Percentiles rank a stretch among this genome's conserved stretches.
Evolutionary conservation across 1,284 basidiomycete genomes (phyloP).

Genomic region (Cystobasidiaceae sp.): DNA sequence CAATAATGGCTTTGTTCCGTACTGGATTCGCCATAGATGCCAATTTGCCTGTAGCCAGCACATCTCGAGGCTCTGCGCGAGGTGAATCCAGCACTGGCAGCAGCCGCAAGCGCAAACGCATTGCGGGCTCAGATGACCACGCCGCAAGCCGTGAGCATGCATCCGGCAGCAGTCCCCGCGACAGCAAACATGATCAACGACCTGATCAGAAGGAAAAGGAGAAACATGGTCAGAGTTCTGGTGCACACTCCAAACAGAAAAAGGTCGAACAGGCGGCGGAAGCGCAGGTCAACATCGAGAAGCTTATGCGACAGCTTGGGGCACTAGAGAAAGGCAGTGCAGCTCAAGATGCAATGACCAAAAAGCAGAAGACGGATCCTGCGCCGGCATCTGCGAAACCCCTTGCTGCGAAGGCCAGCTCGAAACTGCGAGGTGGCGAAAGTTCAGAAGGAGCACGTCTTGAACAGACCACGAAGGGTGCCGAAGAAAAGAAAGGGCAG

Average conservation of each 20-base stretch:
- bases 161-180: neutral
- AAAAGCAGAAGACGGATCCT: neutral
- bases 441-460: neutral
- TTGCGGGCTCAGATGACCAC: neutral
- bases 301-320: constrained; percentile 62
- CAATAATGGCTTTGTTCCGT: constrained; percentile 19
- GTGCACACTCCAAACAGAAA: no score
- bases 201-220: no score
- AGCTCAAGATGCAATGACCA: constrained; percentile 34
- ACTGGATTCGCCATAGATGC: constrained; percentile 28
- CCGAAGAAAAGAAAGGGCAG: constrained; percentile 29
- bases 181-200: no score
- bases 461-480: neutral
- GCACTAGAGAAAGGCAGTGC: constrained; percentile 35
- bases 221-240: no score
- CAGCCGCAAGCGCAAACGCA: constrained; percentile 17
- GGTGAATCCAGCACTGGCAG: constrained; percentile 3
- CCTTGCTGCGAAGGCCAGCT: neutral
- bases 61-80: neutral
- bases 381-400: neutral
- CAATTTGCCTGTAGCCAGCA: neutral
- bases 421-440: neutral
- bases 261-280: constrained; percentile 42
- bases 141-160: neutral
- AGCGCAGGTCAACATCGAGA: constrained; percentile 65